phyloP scores from a whole-genome alignment of 257 asterid genomes.

The Ocimum tenuiflorum region DNA sequence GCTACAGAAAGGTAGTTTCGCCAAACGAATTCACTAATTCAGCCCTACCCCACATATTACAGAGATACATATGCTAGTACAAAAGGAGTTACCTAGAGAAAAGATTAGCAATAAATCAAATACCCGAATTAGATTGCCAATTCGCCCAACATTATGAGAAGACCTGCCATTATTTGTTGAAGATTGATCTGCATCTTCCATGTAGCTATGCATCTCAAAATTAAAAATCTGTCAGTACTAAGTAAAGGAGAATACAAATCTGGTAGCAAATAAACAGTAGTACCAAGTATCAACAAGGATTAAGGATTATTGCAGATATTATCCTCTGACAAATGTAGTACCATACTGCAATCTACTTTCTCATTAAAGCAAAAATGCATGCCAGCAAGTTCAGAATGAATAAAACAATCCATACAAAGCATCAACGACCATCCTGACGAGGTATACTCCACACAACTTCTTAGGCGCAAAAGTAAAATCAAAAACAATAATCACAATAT shows the following conservation, averaged over 20 bases:
- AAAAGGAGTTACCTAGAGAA: conserved; percentile 8
- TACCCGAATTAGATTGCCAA: conserved; percentile 92
- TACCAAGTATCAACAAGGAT: neutral
- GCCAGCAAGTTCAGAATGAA: neutral
- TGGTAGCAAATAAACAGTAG: neutral
- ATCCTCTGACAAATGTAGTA: neutral
- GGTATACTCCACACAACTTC: neutral
- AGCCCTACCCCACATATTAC: conserved; percentile 1
- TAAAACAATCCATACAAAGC: neutral
- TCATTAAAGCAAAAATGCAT: conserved; percentile 7
- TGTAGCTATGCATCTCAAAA: conserved; percentile 43
- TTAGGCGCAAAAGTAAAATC: neutral
- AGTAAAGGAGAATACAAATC: neutral
- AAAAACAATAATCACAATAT: neutral
- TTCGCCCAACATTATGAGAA: conserved; percentile 80
- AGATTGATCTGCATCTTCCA: conserved; percentile 65
- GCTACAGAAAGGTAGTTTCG: conserved; percentile 1
- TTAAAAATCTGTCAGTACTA: neutral
- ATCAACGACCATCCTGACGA: neutral
- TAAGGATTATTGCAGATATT: neutral
- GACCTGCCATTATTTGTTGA: conserved; percentile 67
- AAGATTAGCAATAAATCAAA: neutral
- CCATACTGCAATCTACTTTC: conserved; percentile 3
- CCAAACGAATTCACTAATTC: neutral
- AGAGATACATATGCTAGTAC: neutral